Base-by-base conservation (phyloP, 306 rosid genomes). In the Pyrus communis region DNA sequence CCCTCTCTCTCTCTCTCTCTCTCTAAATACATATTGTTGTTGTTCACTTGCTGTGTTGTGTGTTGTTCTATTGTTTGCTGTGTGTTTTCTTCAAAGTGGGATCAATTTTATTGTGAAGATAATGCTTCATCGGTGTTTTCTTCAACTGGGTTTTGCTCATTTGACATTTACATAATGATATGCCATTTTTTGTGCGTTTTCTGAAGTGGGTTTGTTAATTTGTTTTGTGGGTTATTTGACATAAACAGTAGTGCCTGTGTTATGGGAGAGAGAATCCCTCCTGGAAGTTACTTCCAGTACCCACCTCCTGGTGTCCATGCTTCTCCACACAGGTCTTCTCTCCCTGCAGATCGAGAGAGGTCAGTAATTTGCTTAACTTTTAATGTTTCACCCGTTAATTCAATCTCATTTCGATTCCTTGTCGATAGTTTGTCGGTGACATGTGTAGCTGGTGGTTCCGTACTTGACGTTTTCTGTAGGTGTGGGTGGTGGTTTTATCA, bases 251-350 rank as follows among this genome's bases (percentile, higher is more conserved):
- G 84, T 52, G 46, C 65, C 45, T 74, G 75, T 61, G 54, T 71
- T 86, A 92, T 92, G 97, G 96, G 93, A 75, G 98, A 93, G 85
- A 89, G 98, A 89, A 90, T 91, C 81, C 90, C 91, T 38, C 80
- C 86, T 74, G 91, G 92, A 55, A 93, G 94, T 85, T 93, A 87
- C 89, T 93, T 93, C 77, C 98, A 90, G 80, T 93, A 86, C 83
- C 97, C 97, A 84, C 96, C 97, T 79, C 90, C 90, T 45, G 88
- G 82, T 45, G 77, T 89, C 33, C 96, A 89, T 11, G 94, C 94
- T 46, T 91, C 97, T 51, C 98, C 96, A 4, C 84, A 81, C 33
- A 87, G 96, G 87, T 76, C 96, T 43, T 82, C 97, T 51, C 23
- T 89, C 58, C 80, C 86, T 67, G 73, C 85, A 75, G 98, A 93